Evolutionary conservation across 2,329 filamentous ascomycete genomes (phyloP).

Genomic region (Fonsecaea pugnacius): DNA sequence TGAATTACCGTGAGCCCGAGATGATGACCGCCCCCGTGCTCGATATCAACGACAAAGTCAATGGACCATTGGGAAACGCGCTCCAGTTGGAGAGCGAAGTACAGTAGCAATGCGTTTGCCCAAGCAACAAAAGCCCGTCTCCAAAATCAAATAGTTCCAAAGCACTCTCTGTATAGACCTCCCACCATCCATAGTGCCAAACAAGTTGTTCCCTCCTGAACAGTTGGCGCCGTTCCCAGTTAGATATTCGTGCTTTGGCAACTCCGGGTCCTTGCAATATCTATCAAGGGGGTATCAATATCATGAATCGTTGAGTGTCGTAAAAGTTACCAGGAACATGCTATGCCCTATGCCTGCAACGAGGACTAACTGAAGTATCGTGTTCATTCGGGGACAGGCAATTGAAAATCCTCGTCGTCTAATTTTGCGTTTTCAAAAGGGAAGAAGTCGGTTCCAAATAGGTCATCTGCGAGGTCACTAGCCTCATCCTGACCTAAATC

Average conservation of each 20-base stretch:
- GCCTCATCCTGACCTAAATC: constrained; percentile 37
- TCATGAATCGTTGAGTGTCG: constrained; percentile 29
- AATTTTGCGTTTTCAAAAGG: constrained; percentile 38
- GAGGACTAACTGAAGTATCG: not conserved
- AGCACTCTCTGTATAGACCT: constrained; percentile 6
- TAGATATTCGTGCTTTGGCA: not conserved
- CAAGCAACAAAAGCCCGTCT: constrained; percentile 10
- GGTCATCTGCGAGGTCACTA: constrained; percentile 39
- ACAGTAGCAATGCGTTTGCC: constrained; percentile 10
- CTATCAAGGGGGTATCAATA: constrained; percentile 29
- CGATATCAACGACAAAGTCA: not conserved
- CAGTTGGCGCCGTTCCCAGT: not conserved
- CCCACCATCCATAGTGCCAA: not conserved
- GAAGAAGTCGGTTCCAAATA: constrained; percentile 35
- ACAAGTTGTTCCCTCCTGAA: not conserved
- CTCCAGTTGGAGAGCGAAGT: not conserved
- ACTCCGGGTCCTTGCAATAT: not conserved
- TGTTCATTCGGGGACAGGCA: constrained; percentile 32
- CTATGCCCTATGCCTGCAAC: not conserved
- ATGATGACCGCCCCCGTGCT: not conserved
- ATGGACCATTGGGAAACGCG: not conserved
- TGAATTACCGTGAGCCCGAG: constrained; percentile 26
- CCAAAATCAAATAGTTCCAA: not conserved
- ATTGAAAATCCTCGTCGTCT: constrained; percentile 36
- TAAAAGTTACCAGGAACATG: not conserved